Conservation (phyloP, 2,329 filamentous ascomycete genomes). For the Calonectria montana region DNA sequence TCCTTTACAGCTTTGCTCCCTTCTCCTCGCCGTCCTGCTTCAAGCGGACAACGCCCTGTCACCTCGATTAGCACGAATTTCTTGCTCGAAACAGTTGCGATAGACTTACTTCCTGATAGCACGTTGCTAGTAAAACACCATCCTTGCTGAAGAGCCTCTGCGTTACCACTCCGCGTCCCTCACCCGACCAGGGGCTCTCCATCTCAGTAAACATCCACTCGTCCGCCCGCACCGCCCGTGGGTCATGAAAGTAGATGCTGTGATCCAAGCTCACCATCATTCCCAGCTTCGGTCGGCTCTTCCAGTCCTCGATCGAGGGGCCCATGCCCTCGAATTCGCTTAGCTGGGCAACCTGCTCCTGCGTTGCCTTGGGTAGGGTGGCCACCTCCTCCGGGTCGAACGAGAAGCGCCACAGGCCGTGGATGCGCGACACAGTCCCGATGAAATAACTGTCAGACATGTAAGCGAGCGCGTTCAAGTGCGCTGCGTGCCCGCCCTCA, state of each 20-base stretch:
- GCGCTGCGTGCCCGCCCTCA: constrained; percentile 80
- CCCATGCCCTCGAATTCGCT: constrained; percentile 57
- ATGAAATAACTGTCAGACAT: constrained; percentile 95
- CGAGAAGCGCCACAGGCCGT: constrained; percentile 81
- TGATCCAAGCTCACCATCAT: constrained; percentile 90
- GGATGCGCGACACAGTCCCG: constrained; percentile 84
- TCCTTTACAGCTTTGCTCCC: constrained; percentile 47
- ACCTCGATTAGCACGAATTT: constrained; percentile 31
- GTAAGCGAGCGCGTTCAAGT: constrained; percentile 90
- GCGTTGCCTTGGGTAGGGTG: constrained; percentile 56
- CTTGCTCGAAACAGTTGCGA: too few species aligned
- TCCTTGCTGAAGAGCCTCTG: constrained; percentile 79
- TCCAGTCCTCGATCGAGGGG: constrained; percentile 57
- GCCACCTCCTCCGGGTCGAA: constrained; percentile 65
- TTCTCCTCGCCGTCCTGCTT: constrained; percentile 54
- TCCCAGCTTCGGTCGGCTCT: constrained; percentile 70
- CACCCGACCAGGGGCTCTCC: constrained; percentile 83
- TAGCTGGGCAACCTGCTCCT: constrained; percentile 50
- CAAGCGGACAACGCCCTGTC: constrained; percentile 63
- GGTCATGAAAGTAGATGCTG: constrained; percentile 76
- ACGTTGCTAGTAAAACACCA: constrained; percentile 80
- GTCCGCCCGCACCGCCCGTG: constrained; percentile 67
- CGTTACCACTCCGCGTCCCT: constrained; percentile 80
- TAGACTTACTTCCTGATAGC: constrained; percentile 77
- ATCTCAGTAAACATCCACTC: constrained; percentile 87